phyloP scores from a whole-genome alignment of 2,329 filamentous ascomycete genomes.

The Biscogniauxia mediterranea region DNA sequence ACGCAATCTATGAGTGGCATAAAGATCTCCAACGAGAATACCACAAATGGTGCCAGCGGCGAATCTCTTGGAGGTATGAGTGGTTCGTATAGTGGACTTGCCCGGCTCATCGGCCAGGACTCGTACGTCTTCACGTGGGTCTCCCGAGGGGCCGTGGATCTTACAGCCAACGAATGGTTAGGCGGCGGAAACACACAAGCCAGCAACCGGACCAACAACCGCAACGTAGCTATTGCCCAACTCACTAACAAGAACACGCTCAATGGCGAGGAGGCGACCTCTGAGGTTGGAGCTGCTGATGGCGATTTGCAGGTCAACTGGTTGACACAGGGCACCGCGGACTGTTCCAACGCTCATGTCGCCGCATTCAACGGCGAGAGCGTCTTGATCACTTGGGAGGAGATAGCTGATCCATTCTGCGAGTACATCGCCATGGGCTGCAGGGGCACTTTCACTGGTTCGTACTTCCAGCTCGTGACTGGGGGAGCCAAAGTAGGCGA shows the following conservation, averaged over 20 bases:
- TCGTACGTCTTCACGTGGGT: constrained; percentile 63
- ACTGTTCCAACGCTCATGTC: constrained; percentile 48
- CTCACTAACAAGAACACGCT: constrained; percentile 59
- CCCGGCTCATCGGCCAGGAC: constrained; percentile 49
- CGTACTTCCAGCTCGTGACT: constrained; percentile 57
- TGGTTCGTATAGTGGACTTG: constrained; percentile 59
- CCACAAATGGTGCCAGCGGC: constrained; percentile 56
- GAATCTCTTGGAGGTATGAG: constrained; percentile 62
- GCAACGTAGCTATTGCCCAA: constrained; percentile 58
- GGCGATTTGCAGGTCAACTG: constrained; percentile 61
- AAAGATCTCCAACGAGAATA: constrained; percentile 62
- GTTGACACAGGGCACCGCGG: constrained; percentile 54
- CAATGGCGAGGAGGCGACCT: constrained; percentile 51
- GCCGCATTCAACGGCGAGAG: constrained; percentile 45
- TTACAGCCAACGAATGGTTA: constrained; percentile 57
- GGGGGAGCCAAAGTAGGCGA: constrained; percentile 51
- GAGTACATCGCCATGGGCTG: constrained; percentile 59
- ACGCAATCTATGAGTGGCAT: constrained; percentile 56
- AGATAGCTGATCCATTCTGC: constrained; percentile 55
- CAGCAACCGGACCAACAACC: constrained; percentile 53
- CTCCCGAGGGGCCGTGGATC: constrained; percentile 55
- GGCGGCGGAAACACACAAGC: constrained; percentile 52
- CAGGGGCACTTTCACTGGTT: constrained; percentile 55
- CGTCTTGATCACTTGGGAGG: constrained; percentile 59
- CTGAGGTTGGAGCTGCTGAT: constrained; percentile 48